Conservation (phyloP, 169 alveolate genomes). For the Cryptosporidium andersoni region DNA sequence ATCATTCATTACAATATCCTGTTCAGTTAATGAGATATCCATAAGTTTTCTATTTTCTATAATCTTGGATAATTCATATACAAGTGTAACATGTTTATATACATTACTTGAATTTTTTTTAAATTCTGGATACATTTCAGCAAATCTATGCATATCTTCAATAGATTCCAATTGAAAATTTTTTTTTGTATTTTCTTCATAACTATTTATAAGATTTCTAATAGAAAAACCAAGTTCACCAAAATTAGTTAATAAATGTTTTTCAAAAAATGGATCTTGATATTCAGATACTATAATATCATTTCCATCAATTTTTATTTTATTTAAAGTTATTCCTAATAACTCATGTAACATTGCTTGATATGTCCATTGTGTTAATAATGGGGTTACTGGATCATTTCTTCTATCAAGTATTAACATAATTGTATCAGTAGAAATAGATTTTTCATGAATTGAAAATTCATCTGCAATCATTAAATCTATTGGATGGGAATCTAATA, state of each 20-base stretch:
- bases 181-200: slow-evolving; percentile 75
- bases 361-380: slow-evolving; percentile 96
- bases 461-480: slow-evolving; percentile 72
- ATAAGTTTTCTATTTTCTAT: slow-evolving; percentile 86
- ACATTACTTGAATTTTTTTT: slow-evolving; percentile 87
- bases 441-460: slow-evolving; percentile 22
- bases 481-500: slow-evolving; percentile 83
- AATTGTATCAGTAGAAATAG: slow-evolving; percentile 70
- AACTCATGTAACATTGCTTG: slow-evolving; percentile 96
- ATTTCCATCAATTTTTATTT: slow-evolving; percentile 80
- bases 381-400: slow-evolving; percentile 96
- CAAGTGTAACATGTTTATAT: slow-evolving; percentile 90
- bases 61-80: slow-evolving; percentile 85
- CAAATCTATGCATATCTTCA: slow-evolving; percentile 91
- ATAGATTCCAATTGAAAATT: slow-evolving; percentile 82
- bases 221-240: slow-evolving; percentile 92
- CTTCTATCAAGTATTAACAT: slow-evolving; percentile 91
- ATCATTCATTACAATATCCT: slow-evolving; percentile 86
- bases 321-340: slow-evolving; percentile 87
- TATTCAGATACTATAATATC: slow-evolving; percentile 84
- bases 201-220: slow-evolving; percentile 84
- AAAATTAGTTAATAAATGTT: slow-evolving; percentile 89
- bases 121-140: slow-evolving; percentile 91
- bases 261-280: slow-evolving; percentile 90
- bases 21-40: slow-evolving; percentile 87